phyloP scores from a whole-genome alignment of 495 filamentous ascomycete species.

The Oleoguttula mirabilis region DNA sequence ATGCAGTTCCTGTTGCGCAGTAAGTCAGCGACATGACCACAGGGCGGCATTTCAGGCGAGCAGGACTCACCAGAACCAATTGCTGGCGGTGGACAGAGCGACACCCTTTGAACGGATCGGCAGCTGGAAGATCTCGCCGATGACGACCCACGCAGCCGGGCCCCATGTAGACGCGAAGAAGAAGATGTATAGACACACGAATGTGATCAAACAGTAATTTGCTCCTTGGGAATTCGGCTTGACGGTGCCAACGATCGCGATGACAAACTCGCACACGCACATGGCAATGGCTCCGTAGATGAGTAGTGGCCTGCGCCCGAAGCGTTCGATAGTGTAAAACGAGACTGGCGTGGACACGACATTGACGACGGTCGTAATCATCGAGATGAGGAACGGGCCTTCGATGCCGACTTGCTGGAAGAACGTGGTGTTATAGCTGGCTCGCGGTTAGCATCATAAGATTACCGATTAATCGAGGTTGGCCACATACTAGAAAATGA shows the following conservation, averaged over 20 bases:
- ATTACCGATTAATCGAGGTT: not conserved
- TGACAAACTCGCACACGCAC: constrained; percentile 75
- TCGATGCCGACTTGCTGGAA: constrained; percentile 62
- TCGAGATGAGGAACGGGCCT: constrained; percentile 65
- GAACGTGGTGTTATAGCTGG: constrained; percentile 61
- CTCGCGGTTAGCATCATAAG: constrained; percentile 2
- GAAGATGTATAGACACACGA: constrained; percentile 45
- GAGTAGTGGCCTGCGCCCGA: constrained; percentile 74
- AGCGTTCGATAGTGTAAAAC: constrained; percentile 70
- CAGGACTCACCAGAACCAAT: constrained; percentile 74
- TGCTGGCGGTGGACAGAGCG: constrained; percentile 66
- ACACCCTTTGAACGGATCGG: constrained; percentile 73
- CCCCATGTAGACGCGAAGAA: constrained; percentile 35
- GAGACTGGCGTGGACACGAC: constrained; percentile 69
- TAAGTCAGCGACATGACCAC: too few relatives aligned
- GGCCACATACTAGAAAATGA: constrained; percentile 56
- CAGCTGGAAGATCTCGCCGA: constrained; percentile 78
- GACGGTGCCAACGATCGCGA: constrained; percentile 49
- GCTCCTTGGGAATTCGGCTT: constrained; percentile 19
- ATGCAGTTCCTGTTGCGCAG: constrained; percentile 34
- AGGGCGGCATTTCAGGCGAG: not conserved
- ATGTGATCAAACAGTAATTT: constrained; percentile 27
- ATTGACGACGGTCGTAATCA: constrained; percentile 79
- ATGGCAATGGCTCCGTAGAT: constrained; percentile 69
- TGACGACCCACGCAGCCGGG: constrained; percentile 64